Conservation (phyloP, 2,329 filamentous ascomycete genomes). For the Neonectria punicea region DNA sequence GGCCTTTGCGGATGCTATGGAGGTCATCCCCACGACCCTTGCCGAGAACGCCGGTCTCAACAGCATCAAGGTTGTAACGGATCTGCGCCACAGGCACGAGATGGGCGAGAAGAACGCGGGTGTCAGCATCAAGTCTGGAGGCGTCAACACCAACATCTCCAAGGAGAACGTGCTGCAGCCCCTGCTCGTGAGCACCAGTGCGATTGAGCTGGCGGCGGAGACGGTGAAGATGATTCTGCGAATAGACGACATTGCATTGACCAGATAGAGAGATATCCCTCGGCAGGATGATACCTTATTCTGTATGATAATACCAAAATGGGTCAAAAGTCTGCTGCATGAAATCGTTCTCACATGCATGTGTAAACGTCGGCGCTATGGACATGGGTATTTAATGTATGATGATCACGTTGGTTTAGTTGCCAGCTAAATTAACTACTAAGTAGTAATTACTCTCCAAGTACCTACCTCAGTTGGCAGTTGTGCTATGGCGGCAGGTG, state of each 20-base stretch:
- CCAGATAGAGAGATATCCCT: conserved; percentile 59
- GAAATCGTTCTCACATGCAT: conserved; percentile 7
- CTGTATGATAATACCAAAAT: conserved; percentile 53
- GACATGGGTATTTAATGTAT: conserved; percentile 1
- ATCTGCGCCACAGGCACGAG: conserved; percentile 92
- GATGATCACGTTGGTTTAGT: conserved; percentile 2
- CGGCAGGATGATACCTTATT: conserved; percentile 41
- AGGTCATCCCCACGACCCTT: conserved; percentile 95
- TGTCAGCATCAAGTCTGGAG: conserved; percentile 97
- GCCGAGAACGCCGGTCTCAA: conserved; percentile 98
- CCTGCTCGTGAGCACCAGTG: conserved; percentile 94
- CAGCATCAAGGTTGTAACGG: conserved; percentile 98
- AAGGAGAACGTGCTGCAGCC: conserved; percentile 98
- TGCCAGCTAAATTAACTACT: no score
- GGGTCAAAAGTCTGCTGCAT: conserved; percentile 41
- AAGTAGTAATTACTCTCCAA: no score
- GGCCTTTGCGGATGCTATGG: conserved; percentile 96
- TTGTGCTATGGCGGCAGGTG: neutral
- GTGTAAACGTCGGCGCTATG: neutral
- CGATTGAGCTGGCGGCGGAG: conserved; percentile 95
- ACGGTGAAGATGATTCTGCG: conserved; percentile 94
- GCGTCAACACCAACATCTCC: conserved; percentile 95
- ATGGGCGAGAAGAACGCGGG: conserved; percentile 96
- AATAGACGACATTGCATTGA: conserved; percentile 74
- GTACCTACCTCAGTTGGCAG: neutral